These are phyloP conservation scores for Penicillium macrosclerotiorum DNA, from an alignment of 495 filamentous ascomycete species.

Conservation along the genomic window DNA sequence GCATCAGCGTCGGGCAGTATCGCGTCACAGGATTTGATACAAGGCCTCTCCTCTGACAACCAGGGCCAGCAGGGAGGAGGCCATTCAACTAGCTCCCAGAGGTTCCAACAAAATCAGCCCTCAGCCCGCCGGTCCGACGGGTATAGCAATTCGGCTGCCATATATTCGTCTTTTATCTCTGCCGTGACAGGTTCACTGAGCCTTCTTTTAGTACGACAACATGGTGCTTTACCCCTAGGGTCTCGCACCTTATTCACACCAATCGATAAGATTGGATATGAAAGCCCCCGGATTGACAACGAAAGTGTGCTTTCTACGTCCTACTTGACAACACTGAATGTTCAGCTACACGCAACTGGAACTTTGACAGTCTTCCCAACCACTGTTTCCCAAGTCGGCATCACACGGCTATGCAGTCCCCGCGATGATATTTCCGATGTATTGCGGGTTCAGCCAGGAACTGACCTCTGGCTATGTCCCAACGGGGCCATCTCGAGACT, in stretches of 20 bases:
- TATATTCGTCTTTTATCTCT: slow-evolving; percentile 46
- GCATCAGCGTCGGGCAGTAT: slow-evolving; percentile 44
- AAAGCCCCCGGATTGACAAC: slow-evolving; percentile 27
- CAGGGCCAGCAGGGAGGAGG: slow-evolving; percentile 19
- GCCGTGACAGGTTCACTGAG: slow-evolving; percentile 42
- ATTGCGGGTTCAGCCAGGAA: slow-evolving; percentile 23
- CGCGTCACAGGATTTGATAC: slow-evolving; percentile 37
- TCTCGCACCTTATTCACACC: slow-evolving; percentile 45
- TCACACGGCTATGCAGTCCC: slow-evolving; percentile 32
- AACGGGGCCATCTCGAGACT: slow-evolving; percentile 48
- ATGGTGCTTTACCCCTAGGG: slow-evolving; percentile 43
- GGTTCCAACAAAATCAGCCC: slow-evolving; percentile 25
- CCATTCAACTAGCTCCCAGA: slow-evolving; percentile 27
- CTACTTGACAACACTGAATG: slow-evolving; percentile 38
- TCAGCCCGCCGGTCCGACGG: slow-evolving; percentile 32
- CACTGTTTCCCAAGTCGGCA: slow-evolving; percentile 38
- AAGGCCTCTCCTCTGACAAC: slow-evolving; percentile 35
- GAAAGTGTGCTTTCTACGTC: slow-evolving; percentile 29
- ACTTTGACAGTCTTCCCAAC: slow-evolving; percentile 39
- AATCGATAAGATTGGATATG: slow-evolving; percentile 32
- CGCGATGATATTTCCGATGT: slow-evolving; percentile 19
- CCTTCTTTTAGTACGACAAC: slow-evolving; percentile 37
- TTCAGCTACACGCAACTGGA: slow-evolving; percentile 38
- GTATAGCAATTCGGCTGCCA: slow-evolving; percentile 37
- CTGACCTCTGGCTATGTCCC: slow-evolving; percentile 51